These are phyloP conservation scores for Phialophora expanda DNA, from an alignment of 2,329 filamentous ascomycete genomes.

Conservation along the genomic window DNA sequence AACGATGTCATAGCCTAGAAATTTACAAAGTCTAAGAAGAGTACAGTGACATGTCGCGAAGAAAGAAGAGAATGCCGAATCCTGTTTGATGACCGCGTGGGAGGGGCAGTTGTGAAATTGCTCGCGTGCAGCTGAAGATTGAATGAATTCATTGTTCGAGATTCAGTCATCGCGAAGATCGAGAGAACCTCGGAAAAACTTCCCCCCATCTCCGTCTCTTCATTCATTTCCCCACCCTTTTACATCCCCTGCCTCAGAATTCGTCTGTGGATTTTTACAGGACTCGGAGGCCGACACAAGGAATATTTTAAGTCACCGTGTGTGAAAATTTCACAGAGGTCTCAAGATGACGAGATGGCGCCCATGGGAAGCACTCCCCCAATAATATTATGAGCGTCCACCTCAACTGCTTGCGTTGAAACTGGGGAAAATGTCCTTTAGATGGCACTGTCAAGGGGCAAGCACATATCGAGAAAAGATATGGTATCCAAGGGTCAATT, in stretches of 20 bases:
- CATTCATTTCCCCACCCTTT: background rate
- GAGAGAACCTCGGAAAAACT: background rate
- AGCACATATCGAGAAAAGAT: too few species aligned
- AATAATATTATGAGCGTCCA: too few species aligned
- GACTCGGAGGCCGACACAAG: background rate
- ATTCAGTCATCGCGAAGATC: background rate
- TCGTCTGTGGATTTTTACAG: background rate
- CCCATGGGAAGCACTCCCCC: too few species aligned
- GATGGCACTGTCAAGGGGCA: too few species aligned
- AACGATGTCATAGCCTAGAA: background rate
- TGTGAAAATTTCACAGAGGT: background rate
- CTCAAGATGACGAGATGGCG: background rate
- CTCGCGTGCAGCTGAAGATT: constrained; percentile 4
- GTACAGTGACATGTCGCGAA: background rate
- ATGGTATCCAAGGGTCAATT: too few species aligned
- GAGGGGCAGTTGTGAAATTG: background rate
- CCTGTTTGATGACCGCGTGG: background rate
- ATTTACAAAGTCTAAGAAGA: background rate
- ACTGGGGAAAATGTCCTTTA: too few species aligned
- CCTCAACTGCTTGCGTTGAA: too few species aligned
- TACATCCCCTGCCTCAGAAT: background rate
- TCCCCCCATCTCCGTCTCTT: background rate
- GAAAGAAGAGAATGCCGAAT: background rate
- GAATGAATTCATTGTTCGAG: constrained; percentile 9
- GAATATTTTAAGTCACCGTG: background rate